Base-by-base conservation (phyloP, 495 filamentous ascomycete species). In the Hypomontagnella monticulosa region DNA sequence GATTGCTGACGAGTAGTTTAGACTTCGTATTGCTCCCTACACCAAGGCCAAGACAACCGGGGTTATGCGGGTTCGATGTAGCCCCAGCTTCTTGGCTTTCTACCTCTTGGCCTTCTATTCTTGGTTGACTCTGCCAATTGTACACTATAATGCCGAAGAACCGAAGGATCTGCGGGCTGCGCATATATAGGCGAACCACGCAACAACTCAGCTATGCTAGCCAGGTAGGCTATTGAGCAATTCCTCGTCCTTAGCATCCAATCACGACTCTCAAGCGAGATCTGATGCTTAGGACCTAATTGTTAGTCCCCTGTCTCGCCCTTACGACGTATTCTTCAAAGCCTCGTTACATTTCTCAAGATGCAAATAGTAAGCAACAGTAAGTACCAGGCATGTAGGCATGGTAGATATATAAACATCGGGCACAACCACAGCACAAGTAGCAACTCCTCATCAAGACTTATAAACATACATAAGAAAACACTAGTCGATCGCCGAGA, bases 91-190 rank as follows among this genome's bases (percentile, higher is more conserved):
- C 23, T 27, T 6, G 23, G 23, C 23, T 27, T 27, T 27, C 23
- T 27, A 6, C 23, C 6, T 3, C 63, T 67, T 61, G 64, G 64
- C 64, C 49, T 19, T 3, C 7, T 10, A 14, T n/a, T 19, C 37
- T 16, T 37, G n/a, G 53, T 6, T 18, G 20, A 10, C 11, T 16
- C 34, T 20, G 20, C 38, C 46, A 46, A 44, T 23, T 30, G 43
- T 57, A 44, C 11, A 32, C 18, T 7, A 2, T 30, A 10, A 15
- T 43, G 56, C 63, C 63, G 51, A 52, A 12, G 19, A 66, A 27
- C 51, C 52, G 51, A 44, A 46, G 38, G 57, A 67, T 67, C 46
- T 34, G 10, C 37, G 38, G n/a, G 55, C 15, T 51, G 41, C 16
- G 27, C 36, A 19, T 52, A 32, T 23, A 49, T 55, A n/a, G 38